These are phyloP conservation scores for Pilaira anomala DNA, from an alignment of 192 early-diverging fungal genomes.

Conservation along the genomic window DNA sequence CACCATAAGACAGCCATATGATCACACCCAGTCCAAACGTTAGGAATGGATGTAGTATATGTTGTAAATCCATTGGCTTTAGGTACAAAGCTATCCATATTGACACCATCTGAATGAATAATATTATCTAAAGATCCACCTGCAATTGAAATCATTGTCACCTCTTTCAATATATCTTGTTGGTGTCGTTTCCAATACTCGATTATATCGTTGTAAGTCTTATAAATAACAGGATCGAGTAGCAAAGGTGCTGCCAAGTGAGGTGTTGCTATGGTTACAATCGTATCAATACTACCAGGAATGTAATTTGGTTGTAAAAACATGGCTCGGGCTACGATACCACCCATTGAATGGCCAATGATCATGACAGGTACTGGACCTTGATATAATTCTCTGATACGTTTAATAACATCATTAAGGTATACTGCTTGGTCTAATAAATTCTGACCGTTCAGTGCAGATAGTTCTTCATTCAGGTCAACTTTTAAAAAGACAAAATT, in stretches of 20 bases:
- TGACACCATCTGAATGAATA: conserved; percentile 75
- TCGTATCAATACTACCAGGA: conserved; percentile 68
- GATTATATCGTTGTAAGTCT: conserved; percentile 66
- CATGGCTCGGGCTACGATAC: conserved; percentile 84
- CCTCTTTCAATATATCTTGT: conserved; percentile 39
- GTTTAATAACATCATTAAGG: conserved; percentile 69
- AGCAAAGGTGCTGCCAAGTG: conserved; percentile 78
- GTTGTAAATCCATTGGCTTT: conserved; percentile 70
- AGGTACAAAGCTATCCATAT: conserved; percentile 63
- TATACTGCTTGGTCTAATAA: conserved; percentile 81
- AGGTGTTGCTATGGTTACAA: conserved; percentile 88
- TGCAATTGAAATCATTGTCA: conserved; percentile 83
- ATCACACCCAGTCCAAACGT: conserved; percentile 86
- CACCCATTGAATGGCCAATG: conserved; percentile 94
- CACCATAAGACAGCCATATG: conserved; percentile 92
- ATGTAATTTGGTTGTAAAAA: conserved; percentile 68
- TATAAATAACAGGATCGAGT: conserved; percentile 55
- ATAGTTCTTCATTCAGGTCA: conserved; percentile 84
- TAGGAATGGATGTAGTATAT: conserved; percentile 72
- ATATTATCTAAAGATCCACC: conserved; percentile 87
- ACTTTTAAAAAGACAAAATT: conserved; percentile 41
- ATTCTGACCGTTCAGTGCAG: conserved; percentile 77
- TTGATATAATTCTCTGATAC: conserved; percentile 64
- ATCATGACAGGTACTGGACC: conserved; percentile 66
- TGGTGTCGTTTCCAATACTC: conserved; percentile 60